Percentiles rank a stretch among this genome's conserved stretches.
These are phyloP conservation scores for Ogataea trehalophila DNA, from an alignment of 805 yeast genomes.

Conservation along the genomic window DNA sequence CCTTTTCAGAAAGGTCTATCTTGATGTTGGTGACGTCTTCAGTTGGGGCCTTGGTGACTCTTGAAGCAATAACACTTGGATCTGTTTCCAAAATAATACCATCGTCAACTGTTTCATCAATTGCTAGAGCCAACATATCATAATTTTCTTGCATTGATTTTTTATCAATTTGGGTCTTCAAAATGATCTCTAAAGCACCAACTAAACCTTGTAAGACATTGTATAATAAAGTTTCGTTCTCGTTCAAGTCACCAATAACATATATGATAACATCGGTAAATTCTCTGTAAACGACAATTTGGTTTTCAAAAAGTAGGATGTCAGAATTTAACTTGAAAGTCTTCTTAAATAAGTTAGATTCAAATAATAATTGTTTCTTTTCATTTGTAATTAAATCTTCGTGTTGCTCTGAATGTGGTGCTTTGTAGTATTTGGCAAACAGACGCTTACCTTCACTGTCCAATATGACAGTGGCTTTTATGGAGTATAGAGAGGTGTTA, in stretches of 20 bases:
- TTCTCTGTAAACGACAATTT: slow-evolving; percentile 83
- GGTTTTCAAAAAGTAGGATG: slow-evolving; percentile 72
- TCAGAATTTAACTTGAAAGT: slow-evolving; percentile 80
- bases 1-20: slow-evolving; percentile 68
- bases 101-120: slow-evolving; percentile 91
- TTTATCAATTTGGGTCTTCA: slow-evolving; percentile 70
- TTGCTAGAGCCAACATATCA: slow-evolving; percentile 78
- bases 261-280: slow-evolving; percentile 69
- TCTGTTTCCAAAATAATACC: slow-evolving; percentile 92
- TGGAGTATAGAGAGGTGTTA: slow-evolving; percentile 64
- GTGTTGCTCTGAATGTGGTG: slow-evolving; percentile 46
- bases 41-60: slow-evolving; percentile 85
- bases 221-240: slow-evolving; percentile 79
- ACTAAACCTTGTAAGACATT: slow-evolving; percentile 71
- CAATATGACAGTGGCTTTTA: slow-evolving; percentile 73
- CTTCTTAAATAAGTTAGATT: slow-evolving; percentile 63
- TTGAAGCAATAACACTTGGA: slow-evolving; percentile 75
- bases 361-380: slow-evolving; percentile 74
- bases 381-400: slow-evolving; percentile 26
- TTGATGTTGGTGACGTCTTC: slow-evolving; percentile 56
- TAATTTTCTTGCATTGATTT: slow-evolving; percentile 73
- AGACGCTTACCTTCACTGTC: slow-evolving; percentile 79
- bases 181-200: slow-evolving; percentile 75
- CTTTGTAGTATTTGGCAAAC: slow-evolving; percentile 77
- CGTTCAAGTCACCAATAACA: slow-evolving; percentile 69